Conservation (phyloP, 192 early-diverging fungal species). For the Mortierella antarctica region DNA sequence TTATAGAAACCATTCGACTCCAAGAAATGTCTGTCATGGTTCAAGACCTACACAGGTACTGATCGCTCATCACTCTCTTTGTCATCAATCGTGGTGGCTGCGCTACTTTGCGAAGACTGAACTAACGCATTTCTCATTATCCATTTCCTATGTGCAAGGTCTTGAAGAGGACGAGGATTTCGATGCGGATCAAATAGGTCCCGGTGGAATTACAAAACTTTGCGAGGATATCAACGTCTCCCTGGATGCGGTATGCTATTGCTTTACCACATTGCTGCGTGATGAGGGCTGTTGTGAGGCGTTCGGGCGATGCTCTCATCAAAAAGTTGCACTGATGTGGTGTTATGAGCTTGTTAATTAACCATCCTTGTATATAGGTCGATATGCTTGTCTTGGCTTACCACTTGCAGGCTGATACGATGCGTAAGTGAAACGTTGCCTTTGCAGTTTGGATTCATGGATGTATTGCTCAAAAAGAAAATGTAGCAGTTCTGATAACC, state of each 20-base stretch:
- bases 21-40: constrained; percentile 26
- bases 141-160: constrained; percentile 1
- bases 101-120: background rate
- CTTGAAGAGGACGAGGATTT: constrained; percentile 45
- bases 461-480: background rate
- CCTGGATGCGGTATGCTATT: constrained; percentile 30
- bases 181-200: constrained; percentile 38
- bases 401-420: constrained; percentile 45
- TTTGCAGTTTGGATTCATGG: background rate
- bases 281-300: too few species aligned
- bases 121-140: background rate
- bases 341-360: too few species aligned
- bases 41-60: constrained; percentile 45
- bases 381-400: constrained; percentile 51
- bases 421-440: constrained; percentile 35
- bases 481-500: background rate
- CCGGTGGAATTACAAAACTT: constrained; percentile 40
- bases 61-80: background rate
- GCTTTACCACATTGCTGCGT: constrained; percentile 6
- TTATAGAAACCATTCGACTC: constrained; percentile 30
- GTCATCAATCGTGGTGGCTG: too few species aligned
- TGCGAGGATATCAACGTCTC: constrained; percentile 48
- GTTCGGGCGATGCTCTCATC: too few species aligned
- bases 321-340: too few species aligned
- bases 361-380: constrained; percentile 15